Evolutionary conservation across 2,329 filamentous ascomycete species (phyloP).

Genomic region (Apiospora koreana): DNA sequence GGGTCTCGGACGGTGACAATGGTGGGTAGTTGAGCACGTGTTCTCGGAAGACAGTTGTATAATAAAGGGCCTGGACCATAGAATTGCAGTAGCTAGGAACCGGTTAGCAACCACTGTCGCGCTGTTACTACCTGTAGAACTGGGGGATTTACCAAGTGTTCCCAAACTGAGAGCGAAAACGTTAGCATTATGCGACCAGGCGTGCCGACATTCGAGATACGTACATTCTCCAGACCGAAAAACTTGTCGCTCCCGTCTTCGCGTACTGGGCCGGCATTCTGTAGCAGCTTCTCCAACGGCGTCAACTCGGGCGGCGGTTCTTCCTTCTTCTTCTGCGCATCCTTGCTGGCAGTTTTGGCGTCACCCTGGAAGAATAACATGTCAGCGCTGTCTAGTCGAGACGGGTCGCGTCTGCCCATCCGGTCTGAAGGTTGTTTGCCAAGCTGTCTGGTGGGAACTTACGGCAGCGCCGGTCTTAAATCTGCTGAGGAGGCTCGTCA

Average conservation of each 20-base stretch:
- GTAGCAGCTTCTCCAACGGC: conserved; percentile 73
- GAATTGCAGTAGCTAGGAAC: conserved; percentile 88
- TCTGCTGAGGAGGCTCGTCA: conserved; percentile 15
- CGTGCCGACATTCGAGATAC: conserved; percentile 32
- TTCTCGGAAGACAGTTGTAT: conserved; percentile 91
- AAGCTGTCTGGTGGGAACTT: conserved; percentile 1
- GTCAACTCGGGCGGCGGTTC: conserved; percentile 60
- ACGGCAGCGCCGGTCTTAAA: conserved; percentile 15
- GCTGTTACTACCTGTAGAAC: neutral
- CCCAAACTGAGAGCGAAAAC: conserved; percentile 67
- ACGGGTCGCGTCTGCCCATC: neutral
- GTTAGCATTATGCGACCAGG: conserved; percentile 10
- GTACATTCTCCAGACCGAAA: conserved; percentile 96
- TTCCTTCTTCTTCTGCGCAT: conserved; percentile 56
- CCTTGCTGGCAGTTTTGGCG: conserved; percentile 44
- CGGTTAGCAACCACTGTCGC: neutral
- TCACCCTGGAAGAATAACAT: conserved; percentile 39
- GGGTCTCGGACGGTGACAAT: conserved; percentile 67
- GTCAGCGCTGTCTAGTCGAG: conserved; percentile 22
- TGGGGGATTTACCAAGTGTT: conserved; percentile 78
- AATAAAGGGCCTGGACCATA: conserved; percentile 95
- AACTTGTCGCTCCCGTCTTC: conserved; percentile 95
- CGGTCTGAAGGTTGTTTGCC: neutral
- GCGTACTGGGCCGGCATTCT: conserved; percentile 77
- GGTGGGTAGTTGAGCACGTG: conserved; percentile 89